phyloP scores from a whole-genome alignment of 2,329 filamentous ascomycete genomes.

The Aureobasidium sp. region DNA sequence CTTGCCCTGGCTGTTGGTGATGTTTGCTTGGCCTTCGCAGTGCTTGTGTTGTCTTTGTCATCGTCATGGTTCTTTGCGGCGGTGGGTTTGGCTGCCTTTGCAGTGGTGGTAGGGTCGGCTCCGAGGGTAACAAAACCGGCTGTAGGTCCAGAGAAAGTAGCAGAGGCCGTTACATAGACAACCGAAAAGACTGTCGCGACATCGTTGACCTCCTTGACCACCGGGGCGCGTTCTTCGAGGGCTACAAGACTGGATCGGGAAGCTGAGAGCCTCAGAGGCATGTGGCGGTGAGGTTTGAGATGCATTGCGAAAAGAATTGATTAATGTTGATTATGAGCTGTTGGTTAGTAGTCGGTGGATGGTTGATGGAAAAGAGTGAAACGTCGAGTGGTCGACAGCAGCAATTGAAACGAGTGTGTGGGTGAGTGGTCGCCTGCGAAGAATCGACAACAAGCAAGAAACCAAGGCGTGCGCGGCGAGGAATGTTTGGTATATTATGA shows the following conservation, averaged over 20 bases:
- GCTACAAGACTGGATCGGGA: background rate
- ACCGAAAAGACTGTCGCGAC: conserved; percentile 31
- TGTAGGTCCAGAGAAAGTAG: conserved; percentile 42
- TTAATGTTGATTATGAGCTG: background rate
- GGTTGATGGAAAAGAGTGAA: conserved; percentile 10
- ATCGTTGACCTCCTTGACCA: conserved; percentile 11
- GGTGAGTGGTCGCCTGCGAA: background rate
- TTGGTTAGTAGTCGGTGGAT: background rate
- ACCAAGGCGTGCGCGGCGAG: conserved; percentile 7
- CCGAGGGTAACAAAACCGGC: conserved; percentile 24
- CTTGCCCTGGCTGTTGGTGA: background rate
- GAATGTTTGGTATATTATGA: conserved; percentile 15
- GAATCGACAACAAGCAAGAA: conserved; percentile 12
- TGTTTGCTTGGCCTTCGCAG: conserved; percentile 3
- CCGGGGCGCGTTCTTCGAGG: conserved; percentile 10
- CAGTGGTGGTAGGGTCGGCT: conserved; percentile 14
- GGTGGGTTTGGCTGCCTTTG: conserved; percentile 13
- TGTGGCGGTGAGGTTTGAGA: conserved; percentile 4
- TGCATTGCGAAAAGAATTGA: background rate
- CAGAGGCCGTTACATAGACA: conserved; percentile 45
- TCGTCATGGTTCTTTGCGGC: conserved; percentile 14
- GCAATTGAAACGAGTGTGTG: background rate
- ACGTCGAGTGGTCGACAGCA: conserved; percentile 2
- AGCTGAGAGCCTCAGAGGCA: background rate
- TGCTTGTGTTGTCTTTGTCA: background rate